Conservation (phyloP, 805 yeast species). For the Metschnikowia kunwiensis region DNA sequence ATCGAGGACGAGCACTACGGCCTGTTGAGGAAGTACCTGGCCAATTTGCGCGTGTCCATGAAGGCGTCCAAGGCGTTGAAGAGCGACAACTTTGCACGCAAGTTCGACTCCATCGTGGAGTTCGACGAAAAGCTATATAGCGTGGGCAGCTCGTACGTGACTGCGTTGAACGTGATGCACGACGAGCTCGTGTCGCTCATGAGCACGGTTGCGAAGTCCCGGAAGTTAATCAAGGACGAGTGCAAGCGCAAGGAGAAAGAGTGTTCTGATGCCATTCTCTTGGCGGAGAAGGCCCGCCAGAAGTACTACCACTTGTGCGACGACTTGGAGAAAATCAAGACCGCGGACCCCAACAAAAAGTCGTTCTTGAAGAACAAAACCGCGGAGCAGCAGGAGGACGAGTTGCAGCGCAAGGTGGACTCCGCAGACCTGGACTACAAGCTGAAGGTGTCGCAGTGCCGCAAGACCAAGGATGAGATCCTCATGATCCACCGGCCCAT, state of each 20-base stretch:
- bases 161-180: constrained; percentile 77
- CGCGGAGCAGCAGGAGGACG: constrained; percentile 88
- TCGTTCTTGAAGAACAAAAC: constrained; percentile 77
- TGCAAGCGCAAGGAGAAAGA: constrained; percentile 80
- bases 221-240: constrained; percentile 80
- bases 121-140: constrained; percentile 71
- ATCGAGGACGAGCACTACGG: constrained; percentile 75
- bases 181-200: constrained; percentile 77
- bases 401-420: constrained; percentile 73
- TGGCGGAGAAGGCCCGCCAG: constrained; percentile 84
- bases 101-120: constrained; percentile 65
- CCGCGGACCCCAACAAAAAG: constrained; percentile 80
- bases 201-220: constrained; percentile 61
- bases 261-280: constrained; percentile 72
- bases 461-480: constrained; percentile 70
- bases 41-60: constrained; percentile 49
- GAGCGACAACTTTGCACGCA: constrained; percentile 62
- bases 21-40: constrained; percentile 69
- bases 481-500: constrained; percentile 74
- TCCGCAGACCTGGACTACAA: constrained; percentile 84
- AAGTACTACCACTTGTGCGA: constrained; percentile 74
- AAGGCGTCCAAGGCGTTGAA: constrained; percentile 45
- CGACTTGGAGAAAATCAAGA: constrained; percentile 78
- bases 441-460: constrained; percentile 68
- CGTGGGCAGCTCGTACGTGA: constrained; percentile 73